These are phyloP conservation scores for Centrapalus pauciflorus DNA, from an alignment of 129 eudicot species.

Conservation along the genomic window DNA sequence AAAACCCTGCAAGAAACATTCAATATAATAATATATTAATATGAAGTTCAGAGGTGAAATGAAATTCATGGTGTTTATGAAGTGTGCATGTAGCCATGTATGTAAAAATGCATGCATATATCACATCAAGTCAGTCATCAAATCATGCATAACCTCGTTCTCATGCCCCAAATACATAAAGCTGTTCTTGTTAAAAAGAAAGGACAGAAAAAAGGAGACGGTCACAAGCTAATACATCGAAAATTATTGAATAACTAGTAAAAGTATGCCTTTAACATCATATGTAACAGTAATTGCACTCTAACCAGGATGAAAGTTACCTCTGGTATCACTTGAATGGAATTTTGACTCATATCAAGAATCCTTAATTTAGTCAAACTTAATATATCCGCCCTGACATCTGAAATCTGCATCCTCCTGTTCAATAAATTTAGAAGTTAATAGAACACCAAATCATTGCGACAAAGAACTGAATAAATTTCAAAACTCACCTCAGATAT, in stretches of 20 bases:
- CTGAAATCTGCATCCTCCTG: conserved; percentile 78
- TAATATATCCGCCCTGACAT: conserved; percentile 54
- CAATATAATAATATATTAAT: not conserved
- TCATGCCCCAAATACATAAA: too few species aligned
- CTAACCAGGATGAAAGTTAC: conserved; percentile 31
- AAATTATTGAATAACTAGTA: too few species aligned
- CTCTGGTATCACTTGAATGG: conserved; percentile 64
- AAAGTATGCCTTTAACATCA: too few species aligned
- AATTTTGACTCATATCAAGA: conserved; percentile 88
- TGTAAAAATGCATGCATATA: not conserved
- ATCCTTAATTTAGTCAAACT: conserved; percentile 46
- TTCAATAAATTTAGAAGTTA: conserved; percentile 12
- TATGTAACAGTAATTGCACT: not conserved
- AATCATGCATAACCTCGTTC: too few species aligned
- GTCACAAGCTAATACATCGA: too few species aligned
- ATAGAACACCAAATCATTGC: not conserved
- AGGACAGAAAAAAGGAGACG: too few species aligned
- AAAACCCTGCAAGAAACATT: conserved; percentile 52
- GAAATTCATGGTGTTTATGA: not conserved
- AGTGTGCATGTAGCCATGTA: not conserved
- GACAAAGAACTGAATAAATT: not conserved
- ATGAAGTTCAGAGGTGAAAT: not conserved
- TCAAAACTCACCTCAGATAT: conserved; percentile 57
- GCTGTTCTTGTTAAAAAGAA: too few species aligned
- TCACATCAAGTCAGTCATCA: not conserved